Base-by-base conservation (phyloP, 176 grass and related monocot genomes). In the Zizania latifolia region DNA sequence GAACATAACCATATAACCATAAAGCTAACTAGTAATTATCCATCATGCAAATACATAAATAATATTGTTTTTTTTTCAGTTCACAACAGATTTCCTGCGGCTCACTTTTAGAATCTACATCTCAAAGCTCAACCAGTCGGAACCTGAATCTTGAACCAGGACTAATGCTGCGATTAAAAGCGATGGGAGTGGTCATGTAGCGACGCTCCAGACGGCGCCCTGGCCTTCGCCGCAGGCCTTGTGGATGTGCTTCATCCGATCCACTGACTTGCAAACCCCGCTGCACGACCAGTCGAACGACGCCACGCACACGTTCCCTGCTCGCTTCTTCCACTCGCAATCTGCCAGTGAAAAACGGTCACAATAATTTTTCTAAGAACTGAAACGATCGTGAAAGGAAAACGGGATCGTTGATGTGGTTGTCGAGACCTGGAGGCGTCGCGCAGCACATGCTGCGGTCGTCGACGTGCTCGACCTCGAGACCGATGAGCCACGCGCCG, bases 361-460 rank as follows among this genome's bases (percentile, higher is more conserved):
- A n/a, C n/a, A n/a, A n/a, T n/a, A n/a, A n/a, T n/a, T n/a, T n/a
- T n/a, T n/a, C n/a, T n/a, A 53, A 22, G 22, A 48, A 48, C 5
- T 8, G 19, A 21, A 0, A 43, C 5, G 29, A 22, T 35, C 6
- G 24, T 4, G 31, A 24, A 22, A 34, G 45, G 16, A 41, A 46
- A 27, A 3, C 8, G 19, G 19, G 5, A n/a, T 34, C 5, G 28
- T 4, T 16, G 46, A 2, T 19, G 1, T 23, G 13, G 30, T 8
- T 11, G 38, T n/a, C n/a, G n/a, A n/a, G 44, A 97, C 93, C 93
- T 66, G 93, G 93, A 24, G 93, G 93, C 29, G 93, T 97, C 5
- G 90, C 90, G 28, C 93, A 97, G 69, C 93, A 97, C 90, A 97
- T 92, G 79, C 90, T 86, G 27, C 87, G 87, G 11, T 97, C 93